Percentiles rank a stretch among this genome's conserved stretches.
Conservation (phyloP, 495 filamentous ascomycete genomes). For the Annulohypoxylon bovei region DNA sequence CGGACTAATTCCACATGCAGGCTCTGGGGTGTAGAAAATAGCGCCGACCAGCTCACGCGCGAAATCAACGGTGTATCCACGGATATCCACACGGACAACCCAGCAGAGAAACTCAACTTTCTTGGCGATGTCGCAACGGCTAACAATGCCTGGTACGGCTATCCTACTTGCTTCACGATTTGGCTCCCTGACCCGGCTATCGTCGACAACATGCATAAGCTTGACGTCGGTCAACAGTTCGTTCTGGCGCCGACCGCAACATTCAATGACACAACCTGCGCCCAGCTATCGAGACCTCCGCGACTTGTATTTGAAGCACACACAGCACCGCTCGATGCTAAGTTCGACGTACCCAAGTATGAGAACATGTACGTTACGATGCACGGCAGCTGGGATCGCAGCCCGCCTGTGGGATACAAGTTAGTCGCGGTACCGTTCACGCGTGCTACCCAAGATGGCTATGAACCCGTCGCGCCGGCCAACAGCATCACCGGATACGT, state of each 20-base stretch:
- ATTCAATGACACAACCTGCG: conserved; percentile 60
- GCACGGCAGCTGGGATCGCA: conserved; percentile 64
- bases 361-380: conserved; percentile 52
- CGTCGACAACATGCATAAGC: not conserved
- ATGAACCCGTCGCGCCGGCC: conserved; percentile 50
- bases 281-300: conserved; percentile 53
- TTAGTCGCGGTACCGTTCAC: conserved; percentile 58
- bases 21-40: conserved; percentile 79
- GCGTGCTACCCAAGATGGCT: conserved; percentile 39
- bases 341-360: conserved; percentile 52
- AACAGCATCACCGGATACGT: conserved; percentile 54
- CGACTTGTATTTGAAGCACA: conserved; percentile 68
- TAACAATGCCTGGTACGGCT: conserved; percentile 67
- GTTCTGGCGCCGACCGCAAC: conserved; percentile 34
- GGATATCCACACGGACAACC: conserved; percentile 76
- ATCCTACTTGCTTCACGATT: conserved; percentile 72
- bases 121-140: conserved; percentile 68
- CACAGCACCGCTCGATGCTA: conserved; percentile 69
- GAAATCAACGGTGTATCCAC: conserved; percentile 46
- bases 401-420: conserved; percentile 65
- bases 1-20: conserved; percentile 60
- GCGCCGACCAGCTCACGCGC: conserved; percentile 69
- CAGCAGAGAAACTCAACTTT: conserved; percentile 79
- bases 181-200: conserved; percentile 58
- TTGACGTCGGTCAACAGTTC: conserved; percentile 54